Conservation (phyloP, 306 rosid species). For the Prunus campanulata region DNA sequence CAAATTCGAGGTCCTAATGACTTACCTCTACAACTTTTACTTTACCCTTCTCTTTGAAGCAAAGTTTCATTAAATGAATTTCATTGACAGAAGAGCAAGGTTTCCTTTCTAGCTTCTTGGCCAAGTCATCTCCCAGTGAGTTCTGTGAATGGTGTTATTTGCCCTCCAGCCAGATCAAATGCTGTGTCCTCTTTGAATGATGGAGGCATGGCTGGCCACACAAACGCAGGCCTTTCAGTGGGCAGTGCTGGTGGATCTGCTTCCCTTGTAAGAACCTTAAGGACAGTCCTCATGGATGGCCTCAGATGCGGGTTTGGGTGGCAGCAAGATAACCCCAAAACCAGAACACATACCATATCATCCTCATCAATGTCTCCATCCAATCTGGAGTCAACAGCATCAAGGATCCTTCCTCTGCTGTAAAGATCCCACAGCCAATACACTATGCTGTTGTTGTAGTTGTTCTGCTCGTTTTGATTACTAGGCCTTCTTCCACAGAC, state of each 20-base stretch:
- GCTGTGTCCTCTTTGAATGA: constrained; percentile 35
- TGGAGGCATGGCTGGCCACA: constrained; percentile 70
- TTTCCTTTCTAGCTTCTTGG: background rate
- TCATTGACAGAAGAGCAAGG: background rate
- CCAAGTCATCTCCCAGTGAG: constrained; percentile 44
- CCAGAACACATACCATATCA: constrained; percentile 33
- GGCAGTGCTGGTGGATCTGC: constrained; percentile 49
- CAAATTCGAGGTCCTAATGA: too few relatives aligned
- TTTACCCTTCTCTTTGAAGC: too few relatives aligned
- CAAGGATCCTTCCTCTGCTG: constrained; percentile 33
- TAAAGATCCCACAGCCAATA: constrained; percentile 67
- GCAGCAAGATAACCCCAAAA: constrained; percentile 73
- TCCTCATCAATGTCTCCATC: constrained; percentile 16
- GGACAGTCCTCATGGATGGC: constrained; percentile 60
- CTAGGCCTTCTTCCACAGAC: constrained; percentile 65
- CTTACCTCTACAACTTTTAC: too few relatives aligned
- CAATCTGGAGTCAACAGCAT: constrained; percentile 45
- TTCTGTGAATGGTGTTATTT: background rate
- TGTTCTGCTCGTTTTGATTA: constrained; percentile 25
- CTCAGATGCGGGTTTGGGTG: constrained; percentile 74
- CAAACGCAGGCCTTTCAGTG: constrained; percentile 53
- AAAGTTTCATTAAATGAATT: background rate
- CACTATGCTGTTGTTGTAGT: constrained; percentile 54
- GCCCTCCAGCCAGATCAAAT: constrained; percentile 15
- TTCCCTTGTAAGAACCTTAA: constrained; percentile 60